phyloP scores from a whole-genome alignment of 73 alveolate genomes.

The Tetrahymena thermophila region DNA sequence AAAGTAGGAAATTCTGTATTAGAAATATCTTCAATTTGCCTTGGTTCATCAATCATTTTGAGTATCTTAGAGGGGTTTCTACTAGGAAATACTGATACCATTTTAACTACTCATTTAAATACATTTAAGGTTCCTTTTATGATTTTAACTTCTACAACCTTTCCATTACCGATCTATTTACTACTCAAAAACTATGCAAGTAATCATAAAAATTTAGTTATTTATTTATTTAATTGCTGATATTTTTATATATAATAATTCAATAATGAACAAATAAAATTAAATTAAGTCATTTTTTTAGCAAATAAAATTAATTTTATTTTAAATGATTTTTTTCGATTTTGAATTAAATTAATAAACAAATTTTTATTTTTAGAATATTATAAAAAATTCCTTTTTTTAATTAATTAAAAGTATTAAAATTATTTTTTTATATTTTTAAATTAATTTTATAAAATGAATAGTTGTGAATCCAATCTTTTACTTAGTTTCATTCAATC shows the following conservation, averaged over 20 bases:
- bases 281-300: too few species aligned
- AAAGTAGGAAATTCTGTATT: neutral
- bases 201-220: neutral
- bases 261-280: too few species aligned
- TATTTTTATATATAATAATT: too few species aligned
- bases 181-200: neutral
- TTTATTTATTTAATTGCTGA: neutral
- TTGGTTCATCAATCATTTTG: neutral
- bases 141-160: neutral
- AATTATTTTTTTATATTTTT: neutral
- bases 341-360: too few species aligned
- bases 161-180: neutral
- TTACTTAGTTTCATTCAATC: neutral
- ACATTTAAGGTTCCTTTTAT: neutral
- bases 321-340: too few species aligned
- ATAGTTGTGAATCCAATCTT: neutral
- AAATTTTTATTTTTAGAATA: too few species aligned
- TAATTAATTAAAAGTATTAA: neutral
- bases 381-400: too few species aligned
- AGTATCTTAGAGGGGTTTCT: neutral
- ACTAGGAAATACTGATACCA: neutral
- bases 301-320: too few species aligned
- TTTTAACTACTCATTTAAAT: neutral
- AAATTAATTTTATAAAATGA: neutral
- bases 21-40: neutral